Evolutionary conservation across 805 yeast species (phyloP), one percentile per base, ranked within the genome.

Genomic region (Metschnikowia corniflorae): DNA sequence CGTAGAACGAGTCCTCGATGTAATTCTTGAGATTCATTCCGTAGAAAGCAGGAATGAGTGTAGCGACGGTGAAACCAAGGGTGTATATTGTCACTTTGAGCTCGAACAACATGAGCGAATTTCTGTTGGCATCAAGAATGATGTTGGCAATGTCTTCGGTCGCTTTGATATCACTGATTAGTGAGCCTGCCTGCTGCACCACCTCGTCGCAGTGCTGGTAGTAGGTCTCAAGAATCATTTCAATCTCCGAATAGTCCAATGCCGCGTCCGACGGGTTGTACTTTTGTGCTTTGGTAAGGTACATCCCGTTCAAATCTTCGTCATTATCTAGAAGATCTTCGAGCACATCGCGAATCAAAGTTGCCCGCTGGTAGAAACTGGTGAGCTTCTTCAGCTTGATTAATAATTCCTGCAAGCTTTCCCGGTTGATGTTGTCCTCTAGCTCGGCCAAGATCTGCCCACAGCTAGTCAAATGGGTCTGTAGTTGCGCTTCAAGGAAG

Each of bases 121-220:
- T 89, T 64, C 97, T 77, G 53, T 87, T 87, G 2, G 96, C 86
- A 58, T 89, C 97, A 37, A 89, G 61, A 43, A 89, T 88, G 51
- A 89, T 88, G 54, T 88, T 88, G 41, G 86, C 89, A 54, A 89
- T 86, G 52, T 89, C 97, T 55, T 88, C 96, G 0, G 97, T 89
- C 12, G 93, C 85, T 53, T 79, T 80, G 49, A 89, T 86, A 54
- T 89, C 95, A 49, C 80, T 80, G 15, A 85, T 76, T 38, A 88
- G 64, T 4, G 91, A 81, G 29, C 86, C 95, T 0, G 95, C 81
- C 49, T 85, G 91, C 58, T 89, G 97, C 6, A 88, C 96, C 48
- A 84, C 80, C 63, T 89, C 97, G 54, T 89, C 96, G 55, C 91
- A 82, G 50, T 88, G 96, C 41, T 84, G 82, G 60, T 86, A 88